Conservation (phyloP, 495 filamentous ascomycete genomes). For the Hypoxylon intermedium region DNA sequence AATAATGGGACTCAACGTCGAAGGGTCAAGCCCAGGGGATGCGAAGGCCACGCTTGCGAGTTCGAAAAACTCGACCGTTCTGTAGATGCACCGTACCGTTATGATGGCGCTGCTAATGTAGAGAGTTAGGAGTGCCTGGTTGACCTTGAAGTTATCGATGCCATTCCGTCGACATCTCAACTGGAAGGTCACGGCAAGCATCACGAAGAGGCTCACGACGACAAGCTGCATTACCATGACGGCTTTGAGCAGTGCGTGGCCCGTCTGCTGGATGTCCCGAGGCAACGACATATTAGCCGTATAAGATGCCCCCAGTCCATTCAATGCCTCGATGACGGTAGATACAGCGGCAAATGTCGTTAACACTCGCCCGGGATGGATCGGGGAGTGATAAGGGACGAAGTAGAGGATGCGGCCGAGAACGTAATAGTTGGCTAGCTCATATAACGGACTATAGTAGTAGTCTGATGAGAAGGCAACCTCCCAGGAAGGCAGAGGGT, state of each 20-base stretch:
- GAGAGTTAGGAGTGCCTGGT: conserved; percentile 63
- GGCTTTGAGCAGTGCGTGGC: conserved; percentile 68
- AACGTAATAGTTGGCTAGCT: conserved; percentile 76
- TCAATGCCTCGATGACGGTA: conserved; percentile 67
- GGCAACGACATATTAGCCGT: conserved; percentile 62
- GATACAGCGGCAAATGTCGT: conserved; percentile 76
- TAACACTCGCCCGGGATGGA: conserved; percentile 78
- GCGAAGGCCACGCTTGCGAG: conserved; percentile 43
- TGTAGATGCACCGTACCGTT: conserved; percentile 68
- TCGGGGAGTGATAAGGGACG: conserved; percentile 76
- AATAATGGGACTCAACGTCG: conserved; percentile 57
- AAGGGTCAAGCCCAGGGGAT: conserved; percentile 40
- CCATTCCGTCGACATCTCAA: conserved; percentile 60
- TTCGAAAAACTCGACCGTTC: conserved; percentile 68
- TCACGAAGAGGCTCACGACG: conserved; percentile 67
- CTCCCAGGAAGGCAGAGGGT: neutral
- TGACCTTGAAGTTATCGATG: conserved; percentile 63
- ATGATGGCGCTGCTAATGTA: conserved; percentile 69
- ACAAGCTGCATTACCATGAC: conserved; percentile 71
- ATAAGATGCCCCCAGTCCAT: conserved; percentile 69
- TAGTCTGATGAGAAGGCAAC: neutral
- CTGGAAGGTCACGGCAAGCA: conserved; percentile 67
- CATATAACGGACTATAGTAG: conserved; percentile 74
- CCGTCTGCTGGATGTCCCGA: conserved; percentile 54
- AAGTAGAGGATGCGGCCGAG: conserved; percentile 81